Evolutionary conservation across 169 alveolate genomes (phyloP), one percentile per base, ranked within the genome.

Genomic region (Cryptosporidium sp.): DNA sequence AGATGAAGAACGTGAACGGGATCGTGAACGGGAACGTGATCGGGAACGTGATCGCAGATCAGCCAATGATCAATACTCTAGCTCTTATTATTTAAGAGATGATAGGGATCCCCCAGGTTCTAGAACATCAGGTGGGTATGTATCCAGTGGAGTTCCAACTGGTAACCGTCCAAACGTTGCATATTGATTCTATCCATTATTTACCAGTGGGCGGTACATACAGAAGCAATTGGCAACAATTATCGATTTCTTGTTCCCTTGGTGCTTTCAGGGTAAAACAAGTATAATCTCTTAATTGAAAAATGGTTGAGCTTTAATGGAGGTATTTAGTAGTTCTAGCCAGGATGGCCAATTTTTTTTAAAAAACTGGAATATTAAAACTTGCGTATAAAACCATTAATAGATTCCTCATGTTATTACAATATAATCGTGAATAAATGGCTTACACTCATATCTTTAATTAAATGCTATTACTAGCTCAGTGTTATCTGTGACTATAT

Each of bases 91-190:
- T 67, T 37, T 52, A 23, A 80, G 89, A 26, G 89, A 80, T 14
- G 89, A 80, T 26, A 59, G 89, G n/a, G 89, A 80, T 43, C 89
- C 89, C 6, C 89, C 89, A 12, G 51, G 68, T 48, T 41, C 89
- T 18, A 80, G 89, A 62, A 51, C 41, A 29, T 31, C 50, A 0
- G 84, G 84, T 70, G 84, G 84, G 16, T 70, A 70, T 43, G 18
- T 35, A 70, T 70, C 84, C 43, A 51, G 84, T 43, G 84, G 84
- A 45, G 65, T 70, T 29, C 45, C 89, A 18, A 10, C 71, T 7
- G 70, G 86, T 55, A n/a, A 35, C 51, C 86, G 86, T 59, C 70
- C 43, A 12, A 73, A 73, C 55, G 58, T 58, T 55, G 70, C 86
- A 33, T 73, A 73, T 35, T 73, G 39, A 73, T 33, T 65, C 71